Base-by-base conservation (phyloP, 2,329 filamentous ascomycete genomes). In the Fonsecaea pugnacius region DNA sequence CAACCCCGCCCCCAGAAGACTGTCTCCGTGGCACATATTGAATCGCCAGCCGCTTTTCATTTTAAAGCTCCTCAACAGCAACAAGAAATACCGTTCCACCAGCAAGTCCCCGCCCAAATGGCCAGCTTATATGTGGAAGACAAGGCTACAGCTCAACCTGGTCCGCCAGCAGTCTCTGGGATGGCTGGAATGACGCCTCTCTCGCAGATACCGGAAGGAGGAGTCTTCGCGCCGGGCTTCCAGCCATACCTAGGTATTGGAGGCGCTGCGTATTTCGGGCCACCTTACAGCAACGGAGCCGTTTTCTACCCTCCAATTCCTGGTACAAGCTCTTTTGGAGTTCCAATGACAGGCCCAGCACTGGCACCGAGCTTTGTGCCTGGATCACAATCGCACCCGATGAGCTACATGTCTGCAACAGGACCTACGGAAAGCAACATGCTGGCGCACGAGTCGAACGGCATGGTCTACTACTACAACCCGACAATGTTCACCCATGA, bases 391-490 rank as follows among this genome's bases (percentile, higher is more conserved):
- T 67, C 73, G 54, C 64, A 70, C 18, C 72, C 65, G 14, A 54
- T 65, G 27, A 71, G 64, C 66, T 67, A 60, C 56, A 59, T 67
- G 51, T 72, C 73, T 50, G 59, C 66, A 16, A 65, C 69, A 35
- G 63, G 72, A 24, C 69, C 76, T 61, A 70, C 71, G 51, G 79
- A 81, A 51, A 71, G 79, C 2, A 82, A 82, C 18, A 85, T 85
- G 63, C 84, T 89, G 21, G 91, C 92, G 0, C 93, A 97, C 76
- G 94, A 98, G 79, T 88, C 89, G 68, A 96, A 96, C 71, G 95
- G 95, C 67, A 98, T 96, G 85, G 92, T 96, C 0, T 98, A 96
- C 77, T 99, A 96, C 75, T 93, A 92, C 72, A 91, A 96, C 73
- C 84, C 91, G 7, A 84, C 88, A n/a, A 63, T 65, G 57, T 64